Evolutionary conservation across 2,329 filamentous ascomycete genomes (phyloP).

Genomic region (Lomentospora prolificans): DNA sequence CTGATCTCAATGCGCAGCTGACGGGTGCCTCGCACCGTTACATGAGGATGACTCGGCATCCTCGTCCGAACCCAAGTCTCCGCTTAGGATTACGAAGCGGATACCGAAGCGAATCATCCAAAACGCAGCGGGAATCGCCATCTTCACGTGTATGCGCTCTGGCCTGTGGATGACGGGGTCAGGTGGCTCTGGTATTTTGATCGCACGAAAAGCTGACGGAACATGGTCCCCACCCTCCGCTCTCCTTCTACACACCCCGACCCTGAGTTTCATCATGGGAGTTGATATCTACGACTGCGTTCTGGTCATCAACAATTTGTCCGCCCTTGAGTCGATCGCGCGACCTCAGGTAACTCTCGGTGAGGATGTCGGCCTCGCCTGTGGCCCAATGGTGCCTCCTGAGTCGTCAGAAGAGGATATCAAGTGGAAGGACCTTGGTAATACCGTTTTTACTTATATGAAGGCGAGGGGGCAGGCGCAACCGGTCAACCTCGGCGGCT

Average conservation of each 20-base stretch:
- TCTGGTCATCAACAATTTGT: conserved; percentile 78
- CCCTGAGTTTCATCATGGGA: conserved; percentile 79
- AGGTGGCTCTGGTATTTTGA: conserved; percentile 78
- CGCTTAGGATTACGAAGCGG: conserved; percentile 56
- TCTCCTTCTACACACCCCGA: conserved; percentile 81
- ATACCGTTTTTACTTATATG: conserved; percentile 48
- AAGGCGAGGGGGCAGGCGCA: conserved; percentile 48
- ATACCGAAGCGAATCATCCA: conserved; percentile 80
- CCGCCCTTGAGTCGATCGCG: conserved; percentile 76
- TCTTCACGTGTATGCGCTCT: conserved; percentile 93
- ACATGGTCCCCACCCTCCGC: conserved; percentile 87
- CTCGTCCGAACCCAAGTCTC: conserved; percentile 33
- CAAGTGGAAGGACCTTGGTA: conserved; percentile 40
- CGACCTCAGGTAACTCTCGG: conserved; percentile 71
- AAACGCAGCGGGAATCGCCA: conserved; percentile 80
- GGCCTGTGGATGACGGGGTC: conserved; percentile 87
- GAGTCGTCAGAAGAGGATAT: conserved; percentile 43
- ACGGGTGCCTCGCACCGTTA: conserved; percentile 44
- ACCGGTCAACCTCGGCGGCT: conserved; percentile 44
- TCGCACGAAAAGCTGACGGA: conserved; percentile 75
- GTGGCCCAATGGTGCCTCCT: conserved; percentile 58
- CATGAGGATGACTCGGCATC: conserved; percentile 23
- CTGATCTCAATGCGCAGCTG: conserved; percentile 26
- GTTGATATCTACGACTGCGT: conserved; percentile 96
- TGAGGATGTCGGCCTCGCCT: conserved; percentile 65